Conservation (phyloP, 495 filamentous ascomycete genomes). For the Penicillium crystallinum region DNA sequence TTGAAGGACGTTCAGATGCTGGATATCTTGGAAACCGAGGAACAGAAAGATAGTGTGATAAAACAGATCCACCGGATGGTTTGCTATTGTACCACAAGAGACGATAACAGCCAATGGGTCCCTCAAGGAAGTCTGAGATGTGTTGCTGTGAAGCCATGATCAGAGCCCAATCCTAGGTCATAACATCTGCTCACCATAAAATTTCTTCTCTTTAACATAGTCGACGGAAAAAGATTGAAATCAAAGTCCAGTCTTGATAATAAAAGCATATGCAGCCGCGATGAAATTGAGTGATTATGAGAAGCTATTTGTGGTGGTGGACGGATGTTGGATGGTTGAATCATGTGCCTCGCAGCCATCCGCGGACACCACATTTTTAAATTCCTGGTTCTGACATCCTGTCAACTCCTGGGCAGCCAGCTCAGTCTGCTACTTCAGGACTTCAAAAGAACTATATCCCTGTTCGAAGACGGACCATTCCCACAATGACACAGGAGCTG, state of each 20-base stretch:
- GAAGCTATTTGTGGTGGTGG: no score
- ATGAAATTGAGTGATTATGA: neutral
- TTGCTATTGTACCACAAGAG: conserved; percentile 45
- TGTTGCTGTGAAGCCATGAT: conserved; percentile 35
- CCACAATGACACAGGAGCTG: conserved; percentile 12
- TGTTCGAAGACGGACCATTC: neutral
- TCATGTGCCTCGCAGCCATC: no score
- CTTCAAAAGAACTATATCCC: neutral
- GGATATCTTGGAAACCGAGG: conserved; percentile 38
- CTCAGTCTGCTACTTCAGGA: no score
- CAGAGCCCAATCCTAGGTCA: neutral
- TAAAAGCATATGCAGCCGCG: no score
- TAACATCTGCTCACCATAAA: neutral
- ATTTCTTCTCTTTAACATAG: no score
- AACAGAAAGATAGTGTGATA: conserved; percentile 49
- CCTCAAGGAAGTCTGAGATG: conserved; percentile 71
- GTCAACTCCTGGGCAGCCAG: no score
- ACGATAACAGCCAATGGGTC: conserved; percentile 57
- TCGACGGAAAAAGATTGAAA: no score
- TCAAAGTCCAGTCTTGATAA: no score
- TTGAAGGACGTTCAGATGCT: conserved; percentile 59
- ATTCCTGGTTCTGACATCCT: no score
- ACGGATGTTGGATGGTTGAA: no score
- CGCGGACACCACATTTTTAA: no score
- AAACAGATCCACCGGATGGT: conserved; percentile 54